Base-by-base conservation (phyloP, 2,329 filamentous ascomycete genomes). In the Escovopsis sp. region DNA sequence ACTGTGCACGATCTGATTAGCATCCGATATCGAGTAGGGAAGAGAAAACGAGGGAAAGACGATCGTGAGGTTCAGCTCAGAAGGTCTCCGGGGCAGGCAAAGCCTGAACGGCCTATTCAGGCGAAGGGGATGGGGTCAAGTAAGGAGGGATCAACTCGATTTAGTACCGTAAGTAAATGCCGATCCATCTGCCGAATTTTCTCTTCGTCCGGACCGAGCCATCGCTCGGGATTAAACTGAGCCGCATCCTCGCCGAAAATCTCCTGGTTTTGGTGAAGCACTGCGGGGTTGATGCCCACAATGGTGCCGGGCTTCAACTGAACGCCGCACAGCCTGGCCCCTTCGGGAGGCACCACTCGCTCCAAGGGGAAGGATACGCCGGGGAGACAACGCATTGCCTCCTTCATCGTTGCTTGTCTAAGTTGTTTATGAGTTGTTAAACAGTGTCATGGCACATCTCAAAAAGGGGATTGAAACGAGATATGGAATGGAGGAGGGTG, bases 211-310 rank as follows among this genome's bases (percentile, higher is more conserved):
- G 50, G 47, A 1, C 23, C 36, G 26, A 62, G 40, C 61, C 75
- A 77, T 23, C 76, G 57, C 50, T 80, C 75, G 0, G 76, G 76
- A 4, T 69, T 57, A 51, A 72, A 82, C 0, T 53, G 52, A 36
- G 77, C 67, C 0, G 70, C 67, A 47, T 80, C 70, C 0, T 62
- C 52, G 1, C 76, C 76, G 46, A 78, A 81, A 7, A 79, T 55
- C 23, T 72, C 66, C 6, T 65, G 61, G 4, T 70, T 61, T 0
- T 70, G 66, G 49, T 80, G 75, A 7, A 81, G 55, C 11, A 49
- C 47, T 4, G 63, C 64, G 15, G 58, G 47, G 38, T 64, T 68
- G 38, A 67, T 55, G 1, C 66, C 66, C 2, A 70, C 60, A 0
- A 57, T 52, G 2, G 61, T 51, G 26, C 44, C 46, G 7, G 18